phyloP scores from a whole-genome alignment of 2,329 filamentous ascomycete genomes.

The Colletotrichum cereale region DNA sequence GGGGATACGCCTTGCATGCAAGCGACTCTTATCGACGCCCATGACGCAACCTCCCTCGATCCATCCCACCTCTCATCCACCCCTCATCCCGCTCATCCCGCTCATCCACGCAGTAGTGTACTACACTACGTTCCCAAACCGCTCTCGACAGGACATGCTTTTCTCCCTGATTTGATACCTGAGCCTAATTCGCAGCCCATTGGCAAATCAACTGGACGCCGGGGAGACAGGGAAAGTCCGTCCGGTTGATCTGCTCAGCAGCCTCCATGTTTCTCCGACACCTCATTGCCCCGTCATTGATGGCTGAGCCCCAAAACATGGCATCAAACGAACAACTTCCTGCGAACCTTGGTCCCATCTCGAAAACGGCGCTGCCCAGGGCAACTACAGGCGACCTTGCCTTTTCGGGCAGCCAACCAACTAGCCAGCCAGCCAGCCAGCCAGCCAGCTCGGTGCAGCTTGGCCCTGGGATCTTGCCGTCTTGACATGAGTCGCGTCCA shows the following conservation, averaged over 20 bases:
- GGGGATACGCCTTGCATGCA: constrained; percentile 28
- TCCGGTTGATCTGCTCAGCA: neutral
- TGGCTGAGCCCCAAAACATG: constrained; percentile 15
- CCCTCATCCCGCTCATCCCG: constrained; percentile 5
- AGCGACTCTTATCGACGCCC: constrained; percentile 38
- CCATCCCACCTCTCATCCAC: constrained; percentile 28
- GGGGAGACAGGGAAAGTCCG: neutral
- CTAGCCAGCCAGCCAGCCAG: neutral
- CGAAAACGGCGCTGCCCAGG: neutral
- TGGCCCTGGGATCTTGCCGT: neutral
- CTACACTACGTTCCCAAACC: neutral
- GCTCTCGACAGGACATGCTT: constrained; percentile 13
- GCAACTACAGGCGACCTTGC: neutral
- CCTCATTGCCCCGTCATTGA: constrained; percentile 13
- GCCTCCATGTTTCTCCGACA: neutral
- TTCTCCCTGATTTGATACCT: constrained; percentile 12
- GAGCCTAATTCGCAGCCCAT: neutral
- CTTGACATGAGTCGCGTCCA: constrained; percentile 31
- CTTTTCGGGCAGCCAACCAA: too few relatives aligned
- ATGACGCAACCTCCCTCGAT: constrained; percentile 37
- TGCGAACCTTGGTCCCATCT: neutral
- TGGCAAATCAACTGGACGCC: neutral
- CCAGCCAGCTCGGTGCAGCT: constrained; percentile 1
- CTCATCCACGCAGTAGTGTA: too few relatives aligned
- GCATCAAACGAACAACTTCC: neutral